A percentile compares a stretch with the other conserved stretches of the same genome.
These are phyloP conservation scores for Cryptosporidium parvum DNA, from an alignment of 169 alveolate species.

Conservation along the genomic window DNA sequence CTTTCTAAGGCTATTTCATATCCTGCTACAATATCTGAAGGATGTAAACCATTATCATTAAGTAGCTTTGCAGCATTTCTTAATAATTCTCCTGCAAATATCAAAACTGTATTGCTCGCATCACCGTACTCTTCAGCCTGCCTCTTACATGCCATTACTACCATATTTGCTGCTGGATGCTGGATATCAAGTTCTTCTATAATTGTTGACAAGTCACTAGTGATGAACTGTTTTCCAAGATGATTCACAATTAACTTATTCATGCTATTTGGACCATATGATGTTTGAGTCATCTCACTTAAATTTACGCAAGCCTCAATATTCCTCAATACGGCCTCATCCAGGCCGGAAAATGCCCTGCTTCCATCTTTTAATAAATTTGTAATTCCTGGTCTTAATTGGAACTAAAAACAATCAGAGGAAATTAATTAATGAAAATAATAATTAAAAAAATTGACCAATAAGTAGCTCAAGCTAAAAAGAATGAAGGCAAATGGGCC, in stretches of 20 bases:
- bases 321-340: conserved; percentile 93
- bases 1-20: conserved; percentile 95
- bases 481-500: not conserved
- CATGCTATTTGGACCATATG: conserved; percentile 97
- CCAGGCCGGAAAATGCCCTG: conserved; percentile 91
- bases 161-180: conserved; percentile 99
- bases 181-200: conserved; percentile 97
- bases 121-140: conserved; percentile 98
- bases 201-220: conserved; percentile 97
- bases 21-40: conserved; percentile 95
- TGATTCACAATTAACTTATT: conserved; percentile 97
- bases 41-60: conserved; percentile 94
- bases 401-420: conserved; percentile 40
- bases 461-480: not conserved
- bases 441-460: not conserved
- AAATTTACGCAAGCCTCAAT: conserved; percentile 95
- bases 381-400: conserved; percentile 78
- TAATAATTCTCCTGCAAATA: conserved; percentile 97
- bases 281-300: conserved; percentile 93
- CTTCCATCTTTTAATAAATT: conserved; percentile 88
- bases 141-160: conserved; percentile 97
- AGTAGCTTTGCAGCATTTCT: conserved; percentile 91
- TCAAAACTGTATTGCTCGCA: conserved; percentile 96
- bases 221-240: conserved; percentile 95
- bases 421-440: not conserved